phyloP scores from a whole-genome alignment of 441 rosid genomes.

The Erodium trifolium region DNA sequence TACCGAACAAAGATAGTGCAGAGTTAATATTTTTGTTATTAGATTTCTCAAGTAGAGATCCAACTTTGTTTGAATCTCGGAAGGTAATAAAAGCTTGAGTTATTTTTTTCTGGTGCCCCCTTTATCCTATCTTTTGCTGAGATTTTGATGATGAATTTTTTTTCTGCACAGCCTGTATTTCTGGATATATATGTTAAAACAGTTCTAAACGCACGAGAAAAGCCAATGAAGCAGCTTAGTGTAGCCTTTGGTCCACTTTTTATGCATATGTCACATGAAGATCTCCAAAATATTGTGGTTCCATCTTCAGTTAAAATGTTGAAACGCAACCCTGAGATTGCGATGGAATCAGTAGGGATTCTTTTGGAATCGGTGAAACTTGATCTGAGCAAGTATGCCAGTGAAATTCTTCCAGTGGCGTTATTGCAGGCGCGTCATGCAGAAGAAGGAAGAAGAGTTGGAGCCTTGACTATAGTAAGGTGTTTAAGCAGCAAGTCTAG shows the following conservation, averaged over 20 bases:
- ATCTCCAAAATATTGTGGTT: conserved; percentile 66
- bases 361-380: conserved; percentile 58
- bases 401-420: conserved; percentile 68
- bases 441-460: conserved; percentile 80
- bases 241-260: conserved; percentile 65
- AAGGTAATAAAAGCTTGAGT: conserved; percentile 41
- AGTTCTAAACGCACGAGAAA: conserved; percentile 80
- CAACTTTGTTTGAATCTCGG: conserved; percentile 46
- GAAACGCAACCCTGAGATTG: conserved; percentile 97
- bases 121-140: conserved; percentile 12
- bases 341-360: conserved; percentile 72
- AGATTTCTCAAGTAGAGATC: conserved; percentile 48
- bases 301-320: conserved; percentile 87
- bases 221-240: conserved; percentile 49
- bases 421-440: conserved; percentile 76
- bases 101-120: background rate
- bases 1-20: conserved; percentile 66
- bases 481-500: conserved; percentile 79
- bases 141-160: conserved; percentile 20
- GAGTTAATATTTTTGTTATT: conserved; percentile 57
- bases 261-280: conserved; percentile 56
- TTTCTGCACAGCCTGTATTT: conserved; percentile 54
- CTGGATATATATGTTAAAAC: conserved; percentile 73
- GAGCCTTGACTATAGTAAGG: conserved; percentile 59
- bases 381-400: conserved; percentile 88